A percentile compares a stretch with the other conserved stretches of the same genome.
phyloP scores from a whole-genome alignment of 495 filamentous ascomycete genomes.

The Pseudevernia furfuracea region DNA sequence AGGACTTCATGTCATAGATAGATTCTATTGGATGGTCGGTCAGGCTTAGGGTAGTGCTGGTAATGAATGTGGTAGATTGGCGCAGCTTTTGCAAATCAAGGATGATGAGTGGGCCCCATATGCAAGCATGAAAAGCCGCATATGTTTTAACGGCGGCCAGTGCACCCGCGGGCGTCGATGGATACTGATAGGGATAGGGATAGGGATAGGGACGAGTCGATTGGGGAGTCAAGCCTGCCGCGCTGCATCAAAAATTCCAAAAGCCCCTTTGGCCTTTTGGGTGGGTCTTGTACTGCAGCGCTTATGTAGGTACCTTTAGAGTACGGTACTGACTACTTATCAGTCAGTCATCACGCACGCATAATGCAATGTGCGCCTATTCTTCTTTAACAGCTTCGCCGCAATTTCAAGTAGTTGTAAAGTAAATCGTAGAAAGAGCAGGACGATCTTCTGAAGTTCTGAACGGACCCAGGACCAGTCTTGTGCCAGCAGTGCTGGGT shows the following conservation, averaged over 20 bases:
- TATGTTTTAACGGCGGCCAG: neutral
- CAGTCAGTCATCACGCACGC: neutral
- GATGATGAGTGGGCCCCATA: constrained; percentile 4
- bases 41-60: neutral
- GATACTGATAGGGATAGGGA: neutral
- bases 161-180: neutral
- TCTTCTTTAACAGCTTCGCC: neutral
- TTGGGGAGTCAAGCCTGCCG: neutral
- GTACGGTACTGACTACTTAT: neutral
- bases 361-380: no score
- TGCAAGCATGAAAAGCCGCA: neutral
- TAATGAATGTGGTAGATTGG: neutral
- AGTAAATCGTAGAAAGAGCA: no score
- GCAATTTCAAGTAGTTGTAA: no score
- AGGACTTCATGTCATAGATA: neutral
- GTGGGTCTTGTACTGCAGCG: neutral
- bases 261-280: neutral
- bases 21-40: neutral
- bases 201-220: constrained; percentile 3
- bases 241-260: neutral
- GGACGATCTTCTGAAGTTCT: neutral
- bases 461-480: neutral
- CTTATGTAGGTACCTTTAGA: neutral
- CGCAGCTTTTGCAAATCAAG: neutral
- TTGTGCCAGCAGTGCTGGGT: neutral